Conservation (phyloP, 139 green algal species). For the Ulvella scutata region DNA sequence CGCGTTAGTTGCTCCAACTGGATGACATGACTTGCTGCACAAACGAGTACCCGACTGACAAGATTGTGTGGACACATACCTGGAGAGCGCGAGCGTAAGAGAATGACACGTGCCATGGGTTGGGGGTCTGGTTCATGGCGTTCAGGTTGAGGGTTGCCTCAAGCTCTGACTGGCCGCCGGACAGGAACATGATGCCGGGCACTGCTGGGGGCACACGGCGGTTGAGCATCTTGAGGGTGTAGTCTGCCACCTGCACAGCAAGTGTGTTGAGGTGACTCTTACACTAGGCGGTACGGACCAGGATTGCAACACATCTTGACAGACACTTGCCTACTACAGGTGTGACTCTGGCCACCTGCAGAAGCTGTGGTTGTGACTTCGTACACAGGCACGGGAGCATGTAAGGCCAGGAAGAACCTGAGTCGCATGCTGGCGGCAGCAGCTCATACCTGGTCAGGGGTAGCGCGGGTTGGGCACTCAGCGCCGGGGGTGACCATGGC, state of each 20-base stretch:
- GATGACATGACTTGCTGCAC: no score
- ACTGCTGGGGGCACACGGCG: conserved; percentile 93
- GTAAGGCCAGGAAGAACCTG: no score
- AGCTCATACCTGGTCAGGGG: conserved; percentile 62
- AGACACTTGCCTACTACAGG: no score
- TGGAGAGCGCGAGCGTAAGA: conserved; percentile 97
- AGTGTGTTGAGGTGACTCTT: no score
- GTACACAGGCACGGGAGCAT: no score
- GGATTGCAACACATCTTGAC: no score
- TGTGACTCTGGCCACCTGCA: no score
- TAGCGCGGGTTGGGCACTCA: conserved; percentile 54
- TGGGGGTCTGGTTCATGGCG: conserved; percentile 98
- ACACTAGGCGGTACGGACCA: no score
- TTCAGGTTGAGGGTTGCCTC: conserved; percentile 99
- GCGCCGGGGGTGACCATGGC: conserved; percentile 98
- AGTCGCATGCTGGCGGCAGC: no score
- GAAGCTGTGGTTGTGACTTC: no score
- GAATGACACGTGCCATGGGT: conserved; percentile 99
- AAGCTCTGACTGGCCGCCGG: conserved; percentile 95
- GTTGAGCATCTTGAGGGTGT: conserved; percentile 88
- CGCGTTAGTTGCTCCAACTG: no score
- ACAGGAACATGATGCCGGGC: conserved; percentile 99
- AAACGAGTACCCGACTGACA: no score
- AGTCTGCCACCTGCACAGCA: conserved; percentile 86
- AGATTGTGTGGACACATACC: conserved; percentile 37